phyloP scores from a whole-genome alignment of 78 protist species.

The Dictyostelium discoideum region DNA sequence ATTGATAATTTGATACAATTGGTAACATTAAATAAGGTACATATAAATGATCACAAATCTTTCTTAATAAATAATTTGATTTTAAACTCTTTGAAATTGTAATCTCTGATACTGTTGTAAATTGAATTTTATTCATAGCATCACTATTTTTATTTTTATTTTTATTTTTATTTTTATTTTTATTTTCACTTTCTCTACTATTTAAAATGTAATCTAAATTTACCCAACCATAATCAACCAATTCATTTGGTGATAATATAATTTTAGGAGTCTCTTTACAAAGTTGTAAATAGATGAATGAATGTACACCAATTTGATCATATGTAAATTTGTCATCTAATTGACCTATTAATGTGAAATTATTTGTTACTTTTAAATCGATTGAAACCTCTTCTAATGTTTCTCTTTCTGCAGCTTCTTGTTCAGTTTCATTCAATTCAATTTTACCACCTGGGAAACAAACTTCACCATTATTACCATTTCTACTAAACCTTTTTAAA shows the following conservation, averaged over 20 bases:
- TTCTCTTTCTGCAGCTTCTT: conserved; percentile 69
- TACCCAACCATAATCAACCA: conserved; percentile 64
- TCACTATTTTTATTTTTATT: background rate
- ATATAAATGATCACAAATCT: background rate
- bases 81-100: conserved; percentile 9
- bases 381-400: conserved; percentile 33
- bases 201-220: conserved; percentile 6
- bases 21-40: conserved; percentile 47
- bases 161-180: background rate
- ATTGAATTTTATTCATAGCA: background rate
- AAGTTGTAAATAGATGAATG: conserved; percentile 64
- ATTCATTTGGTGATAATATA: background rate
- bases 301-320: conserved; percentile 34
- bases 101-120: background rate
- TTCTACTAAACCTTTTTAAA: background rate
- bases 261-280: conserved; percentile 2
- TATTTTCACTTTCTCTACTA: background rate
- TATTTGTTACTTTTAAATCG: background rate
- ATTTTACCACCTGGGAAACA: conserved; percentile 59
- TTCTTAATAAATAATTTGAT: conserved; percentile 14
- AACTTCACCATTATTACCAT: conserved; percentile 24
- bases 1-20: background rate
- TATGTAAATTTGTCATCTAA: conserved; percentile 44
- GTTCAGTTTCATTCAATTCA: background rate
- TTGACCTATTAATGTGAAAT: conserved; percentile 21